A percentile compares a stretch with the other conserved stretches of the same genome.
Conservation (phyloP, 305 asterid genomes). For the Solanum hybrid region DNA sequence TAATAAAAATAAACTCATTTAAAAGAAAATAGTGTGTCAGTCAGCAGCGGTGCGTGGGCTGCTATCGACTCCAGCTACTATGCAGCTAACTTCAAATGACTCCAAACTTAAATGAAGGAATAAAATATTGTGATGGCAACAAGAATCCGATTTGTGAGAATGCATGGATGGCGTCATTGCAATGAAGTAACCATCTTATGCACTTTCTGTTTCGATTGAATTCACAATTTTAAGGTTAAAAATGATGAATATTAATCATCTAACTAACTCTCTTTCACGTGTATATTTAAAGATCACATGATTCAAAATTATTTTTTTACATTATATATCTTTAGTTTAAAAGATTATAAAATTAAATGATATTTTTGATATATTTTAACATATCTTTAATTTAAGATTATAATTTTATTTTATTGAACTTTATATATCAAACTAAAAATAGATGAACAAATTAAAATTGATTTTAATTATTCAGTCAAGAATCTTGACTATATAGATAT, state of each 20-base stretch:
- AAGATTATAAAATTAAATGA: neutral
- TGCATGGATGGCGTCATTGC: neutral
- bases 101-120: neutral
- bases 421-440: neutral
- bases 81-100: neutral
- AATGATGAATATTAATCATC: neutral
- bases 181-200: neutral
- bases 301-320: neutral
- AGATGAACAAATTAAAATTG: neutral
- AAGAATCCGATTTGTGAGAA: neutral
- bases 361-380: neutral
- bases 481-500: neutral
- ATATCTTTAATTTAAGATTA: neutral
- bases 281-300: neutral
- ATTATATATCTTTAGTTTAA: neutral
- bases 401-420: neutral
- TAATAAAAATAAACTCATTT: neutral
- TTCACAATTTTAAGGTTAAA: neutral
- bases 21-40: neutral
- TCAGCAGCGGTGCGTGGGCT: neutral
- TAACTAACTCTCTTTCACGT: accelerated
- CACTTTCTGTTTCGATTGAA: neutral
- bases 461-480: neutral
- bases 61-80: neutral
- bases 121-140: neutral